Conservation (phyloP, 306 rosid species). For the Castanea crenata region DNA sequence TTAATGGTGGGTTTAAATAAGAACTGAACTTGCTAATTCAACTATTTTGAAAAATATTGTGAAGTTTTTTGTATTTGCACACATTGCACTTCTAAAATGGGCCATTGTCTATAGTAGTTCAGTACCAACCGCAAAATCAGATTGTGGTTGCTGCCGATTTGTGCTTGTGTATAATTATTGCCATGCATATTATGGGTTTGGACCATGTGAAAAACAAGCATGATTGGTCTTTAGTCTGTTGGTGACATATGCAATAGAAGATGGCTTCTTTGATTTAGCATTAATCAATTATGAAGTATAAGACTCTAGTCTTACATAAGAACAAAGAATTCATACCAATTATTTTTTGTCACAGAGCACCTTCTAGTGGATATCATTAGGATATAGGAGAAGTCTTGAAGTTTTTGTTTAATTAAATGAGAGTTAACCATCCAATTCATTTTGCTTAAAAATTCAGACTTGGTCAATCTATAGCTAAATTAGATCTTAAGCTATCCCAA, state of each 20-base stretch:
- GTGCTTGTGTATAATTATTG: neutral
- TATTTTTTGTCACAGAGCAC: neutral
- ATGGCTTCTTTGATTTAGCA: neutral
- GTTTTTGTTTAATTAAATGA: no score
- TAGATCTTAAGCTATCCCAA: no score
- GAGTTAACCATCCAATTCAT: no score
- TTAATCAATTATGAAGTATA: neutral
- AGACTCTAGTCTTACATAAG: neutral
- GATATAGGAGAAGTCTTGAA: neutral
- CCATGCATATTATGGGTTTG: neutral
- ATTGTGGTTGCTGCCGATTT: neutral
- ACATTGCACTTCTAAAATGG: neutral
- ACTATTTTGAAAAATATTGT: no score
- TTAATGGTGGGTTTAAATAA: no score
- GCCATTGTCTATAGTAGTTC: slow-evolving; percentile 1
- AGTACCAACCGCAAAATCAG: neutral
- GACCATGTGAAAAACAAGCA: no score
- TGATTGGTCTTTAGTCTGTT: neutral
- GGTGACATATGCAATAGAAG: neutral
- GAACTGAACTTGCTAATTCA: no score
- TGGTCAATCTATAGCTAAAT: no score
- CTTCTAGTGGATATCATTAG: neutral
- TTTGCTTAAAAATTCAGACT: no score
- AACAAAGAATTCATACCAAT: no score
- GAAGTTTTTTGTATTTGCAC: no score